Evolutionary conservation across 306 rosid species (phyloP), one percentile per base, ranked within the genome.

Genomic region (Vachellia pachyceras): DNA sequence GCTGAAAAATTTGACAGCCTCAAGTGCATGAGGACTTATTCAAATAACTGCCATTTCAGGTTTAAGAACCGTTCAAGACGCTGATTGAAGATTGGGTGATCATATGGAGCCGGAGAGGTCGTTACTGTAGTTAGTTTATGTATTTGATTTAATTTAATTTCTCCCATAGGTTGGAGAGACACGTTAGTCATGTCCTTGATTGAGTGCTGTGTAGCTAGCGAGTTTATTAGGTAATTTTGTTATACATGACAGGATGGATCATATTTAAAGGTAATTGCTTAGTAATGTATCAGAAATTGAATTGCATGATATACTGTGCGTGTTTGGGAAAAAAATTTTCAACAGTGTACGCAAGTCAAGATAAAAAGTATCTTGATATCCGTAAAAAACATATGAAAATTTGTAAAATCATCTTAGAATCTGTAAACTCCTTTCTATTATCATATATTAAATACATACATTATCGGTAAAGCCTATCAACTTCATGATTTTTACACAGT

Each of bases 61-160:
- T 82, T 84, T 25, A 78, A 88, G 83, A 91, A 87, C 82, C 90
- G 89, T 12, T 85, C 96, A 60, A 91, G 94, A 81, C 87, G 88
- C 79, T 90, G 89, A 85, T 44, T 82, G 69, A 70, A 82, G 47
- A 78, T 58, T 37, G 68, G 68, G 37, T 13, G 39, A 39, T 64
- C 80, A 52, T 57, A 67, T 72, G 46, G 77, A 77, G 11, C 57
- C 33, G 70, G 18, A 6, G 68, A 60, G 47, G 72, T 66, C 33
- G 1, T 73, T 45, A 39, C 41, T 79, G 85, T 65, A 18, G 60
- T 68, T 42, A 63, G 77, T 61, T 82, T 77, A 75, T 79, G 75
- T 65, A 50, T 55, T 40, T 66, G 68, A 76, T 75, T 76, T 70
- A 55, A 23, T 66, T 69, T 20, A n/a, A n/a, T n/a, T n/a, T n/a